A percentile compares a stretch with the other conserved stretches of the same genome.
phyloP scores from a whole-genome alignment of 2,329 filamentous ascomycete species.

The Hypoxylon sp. region DNA sequence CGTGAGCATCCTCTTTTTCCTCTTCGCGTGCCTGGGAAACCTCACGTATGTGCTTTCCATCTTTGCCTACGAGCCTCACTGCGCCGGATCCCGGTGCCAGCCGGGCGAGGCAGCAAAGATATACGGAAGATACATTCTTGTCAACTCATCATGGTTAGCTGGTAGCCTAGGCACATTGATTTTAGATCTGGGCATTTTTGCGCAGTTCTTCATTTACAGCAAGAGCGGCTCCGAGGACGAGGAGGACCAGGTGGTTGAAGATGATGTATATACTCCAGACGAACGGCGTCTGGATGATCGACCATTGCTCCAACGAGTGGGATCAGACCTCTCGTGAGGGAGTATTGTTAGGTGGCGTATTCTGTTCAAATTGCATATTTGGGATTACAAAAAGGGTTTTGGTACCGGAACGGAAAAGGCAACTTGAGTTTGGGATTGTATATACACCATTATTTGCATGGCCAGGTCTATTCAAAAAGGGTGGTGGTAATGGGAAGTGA shows the following conservation, averaged over 20 bases:
- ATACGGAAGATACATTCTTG: conserved; percentile 83
- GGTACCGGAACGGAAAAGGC: conserved; percentile 17
- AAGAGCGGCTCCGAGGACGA: conserved; percentile 49
- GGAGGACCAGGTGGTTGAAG: conserved; percentile 43
- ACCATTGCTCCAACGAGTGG: conserved; percentile 43
- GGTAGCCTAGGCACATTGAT: conserved; percentile 89
- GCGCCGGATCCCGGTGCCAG: conserved; percentile 62
- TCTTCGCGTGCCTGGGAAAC: conserved; percentile 96
- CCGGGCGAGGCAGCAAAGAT: conserved; percentile 70
- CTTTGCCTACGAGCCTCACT: conserved; percentile 84
- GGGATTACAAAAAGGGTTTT: conserved; percentile 14
- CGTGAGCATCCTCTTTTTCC: conserved; percentile 91
- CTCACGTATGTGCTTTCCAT: conserved; percentile 93
- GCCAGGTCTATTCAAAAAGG: neutral
- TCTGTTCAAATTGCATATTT: conserved; percentile 16
- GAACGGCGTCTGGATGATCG: conserved; percentile 42
- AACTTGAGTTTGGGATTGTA: conserved; percentile 9
- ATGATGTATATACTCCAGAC: conserved; percentile 39
- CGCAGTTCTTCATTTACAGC: conserved; percentile 89
- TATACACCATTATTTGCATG: conserved; percentile 8
- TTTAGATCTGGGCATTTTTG: conserved; percentile 85
- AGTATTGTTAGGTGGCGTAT: neutral
- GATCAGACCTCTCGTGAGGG: conserved; percentile 36
- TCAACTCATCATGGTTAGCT: conserved; percentile 90
- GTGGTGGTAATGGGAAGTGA: neutral